phyloP scores from a whole-genome alignment of 2,329 filamentous ascomycete genomes.

The Ophiostoma populinum region DNA sequence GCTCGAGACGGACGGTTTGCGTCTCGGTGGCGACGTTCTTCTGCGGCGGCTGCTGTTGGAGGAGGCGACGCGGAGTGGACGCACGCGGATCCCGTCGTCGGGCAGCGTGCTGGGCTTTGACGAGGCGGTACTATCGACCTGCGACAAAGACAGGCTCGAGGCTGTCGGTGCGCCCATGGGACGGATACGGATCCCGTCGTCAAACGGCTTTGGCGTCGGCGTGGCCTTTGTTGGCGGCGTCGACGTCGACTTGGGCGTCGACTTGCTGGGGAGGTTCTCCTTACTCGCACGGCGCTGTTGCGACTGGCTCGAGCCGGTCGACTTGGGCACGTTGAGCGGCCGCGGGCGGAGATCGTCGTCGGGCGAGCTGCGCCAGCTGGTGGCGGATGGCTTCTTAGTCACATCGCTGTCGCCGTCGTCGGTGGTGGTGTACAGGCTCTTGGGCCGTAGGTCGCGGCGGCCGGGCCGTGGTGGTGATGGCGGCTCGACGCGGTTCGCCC shows the following conservation, averaged over 20 bases:
- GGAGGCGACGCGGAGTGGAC: conserved; percentile 7
- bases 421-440: conserved; percentile 5
- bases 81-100: conserved; percentile 16
- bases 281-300: neutral
- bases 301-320: conserved; percentile 3
- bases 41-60: neutral
- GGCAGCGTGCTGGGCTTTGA: conserved; percentile 6
- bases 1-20: neutral
- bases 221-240: no score
- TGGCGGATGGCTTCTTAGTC: conserved; percentile 8
- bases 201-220: no score
- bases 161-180: conserved; percentile 5
- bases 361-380: conserved; percentile 13
- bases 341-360: conserved; percentile 22
- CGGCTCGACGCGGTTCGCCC: conserved; percentile 38
- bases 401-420: conserved; percentile 11
- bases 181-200: conserved; percentile 17
- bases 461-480: conserved; percentile 19
- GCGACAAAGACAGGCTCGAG: neutral
- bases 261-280: neutral
- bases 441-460: conserved; percentile 6
- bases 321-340: conserved; percentile 14
- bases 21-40: neutral
- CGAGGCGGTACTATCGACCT: neutral
- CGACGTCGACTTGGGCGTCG: no score